A percentile compares a stretch with the other conserved stretches of the same genome.
Evolutionary conservation across 2,329 filamentous ascomycete genomes (phyloP).

Genomic region (Geosmithia morbida): DNA sequence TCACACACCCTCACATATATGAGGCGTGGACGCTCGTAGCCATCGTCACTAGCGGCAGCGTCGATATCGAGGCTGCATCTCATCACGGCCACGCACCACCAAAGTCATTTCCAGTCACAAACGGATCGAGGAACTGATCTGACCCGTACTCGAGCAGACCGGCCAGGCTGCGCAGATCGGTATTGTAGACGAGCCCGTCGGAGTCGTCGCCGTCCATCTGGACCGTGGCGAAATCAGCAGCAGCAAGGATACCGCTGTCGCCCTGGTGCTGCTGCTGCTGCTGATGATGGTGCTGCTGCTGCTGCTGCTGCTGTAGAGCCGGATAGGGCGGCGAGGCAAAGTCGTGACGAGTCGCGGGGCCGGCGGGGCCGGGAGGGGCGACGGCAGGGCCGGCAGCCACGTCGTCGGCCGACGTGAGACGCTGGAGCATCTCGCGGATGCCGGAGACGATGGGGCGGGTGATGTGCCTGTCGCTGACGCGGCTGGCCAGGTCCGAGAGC

Average conservation of each 20-base stretch:
- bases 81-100: no score
- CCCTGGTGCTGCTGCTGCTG: neutral
- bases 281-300: neutral
- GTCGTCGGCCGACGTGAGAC: constrained; percentile 1
- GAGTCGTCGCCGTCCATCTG: constrained; percentile 2
- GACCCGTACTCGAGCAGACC: constrained; percentile 3
- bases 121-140: neutral
- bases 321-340: no score
- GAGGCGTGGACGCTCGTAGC: no score
- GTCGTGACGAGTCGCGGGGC: no score
- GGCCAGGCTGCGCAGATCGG: constrained; percentile 4
- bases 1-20: no score
- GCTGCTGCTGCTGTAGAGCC: no score
- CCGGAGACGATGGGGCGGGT: constrained; percentile 6
- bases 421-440: constrained; percentile 6
- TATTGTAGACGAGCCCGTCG: constrained; percentile 3
- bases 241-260: neutral
- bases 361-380: no score
- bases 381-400: neutral
- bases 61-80: no score
- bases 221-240: constrained; percentile 3
- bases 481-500: constrained; percentile 4
- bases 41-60: no score
- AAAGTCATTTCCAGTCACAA: neutral
- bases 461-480: constrained; percentile 6